Base-by-base conservation (phyloP, 2,329 filamentous ascomycete species). In the Juglanconis juglandina region DNA sequence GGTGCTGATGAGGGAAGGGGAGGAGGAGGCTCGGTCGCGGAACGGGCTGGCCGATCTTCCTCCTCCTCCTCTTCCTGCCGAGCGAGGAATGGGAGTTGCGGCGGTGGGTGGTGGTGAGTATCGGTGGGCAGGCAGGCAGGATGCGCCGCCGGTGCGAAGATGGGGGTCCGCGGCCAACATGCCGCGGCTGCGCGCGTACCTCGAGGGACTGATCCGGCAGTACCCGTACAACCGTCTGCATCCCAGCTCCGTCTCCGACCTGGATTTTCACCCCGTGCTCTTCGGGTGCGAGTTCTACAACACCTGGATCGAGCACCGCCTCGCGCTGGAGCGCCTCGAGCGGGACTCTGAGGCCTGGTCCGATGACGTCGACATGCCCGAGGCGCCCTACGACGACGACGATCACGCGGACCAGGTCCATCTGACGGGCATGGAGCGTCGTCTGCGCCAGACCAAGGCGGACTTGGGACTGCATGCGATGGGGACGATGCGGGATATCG, bases 271-370 rank as follows among this genome's bases (percentile, higher is more conserved):
- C 75, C 87, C 90, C 13, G 89, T 89, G 13, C 83, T 96, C 76
- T 87, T 94, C 66, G 87, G 87, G 53, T 83, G 92, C 50, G 94
- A 95, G 84, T 83, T 96, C 55, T 93, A 91, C 71, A 85, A 89
- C 63, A 79, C 87, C 1, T 84, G 90, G 68, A 79, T 84, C 51
- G 86, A 86, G 76, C 82, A 82, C 68, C 75, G 72, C 58, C 69
- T 70, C 54, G 80, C 74, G 10, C 68, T 82, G 42, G 71, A 76
- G 57, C 71, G 68, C 10, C 65, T 81, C 10, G 66, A 71, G 14
- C 60, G 55, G 47, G 70, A 58, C 17, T 66, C 68, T 4, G 75
- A 75, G 11, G 69, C 75, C 11, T 70, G 71, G 37, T 72, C 70
- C 9, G 71, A 75, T 2, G 70, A 74, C 4, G 67, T 67, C 5